Base-by-base conservation (phyloP, 208 protist species). In the Leishmania major region DNA sequence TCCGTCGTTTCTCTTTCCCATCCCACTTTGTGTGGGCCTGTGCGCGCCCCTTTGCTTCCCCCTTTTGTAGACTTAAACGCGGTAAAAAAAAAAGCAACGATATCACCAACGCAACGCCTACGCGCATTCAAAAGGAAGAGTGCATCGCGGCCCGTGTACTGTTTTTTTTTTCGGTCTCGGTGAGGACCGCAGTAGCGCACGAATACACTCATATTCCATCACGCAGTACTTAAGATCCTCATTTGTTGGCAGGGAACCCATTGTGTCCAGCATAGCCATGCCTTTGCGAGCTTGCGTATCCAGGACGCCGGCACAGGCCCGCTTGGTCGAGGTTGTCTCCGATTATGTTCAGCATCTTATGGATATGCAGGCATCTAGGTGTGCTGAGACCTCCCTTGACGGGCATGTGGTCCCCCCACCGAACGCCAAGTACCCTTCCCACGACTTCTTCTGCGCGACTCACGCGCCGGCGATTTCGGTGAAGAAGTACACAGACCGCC, bases 361-460 rank as follows among this genome's bases (percentile, higher is more conserved):
- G 72, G 60, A 81, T 25, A 22, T 81, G n/a, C 86, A 88, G 53
- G 82, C 82, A 25, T 43, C 53, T 13, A 66, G 74, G 75, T 22
- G 35, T 6, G 45, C 55, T 35, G 78, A 84, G 22, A 60, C 66
- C 1, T 4, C 15, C 5, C 10, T 75, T 22, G 70, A 84, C 62
- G 69, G 69, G 43, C 47, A 11, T 53, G 59, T 66, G 75, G 37
- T 77, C 31, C 76, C 80, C 60, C 81, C 72, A 28, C 73, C 79
- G 4, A 81, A 78, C 67, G 60, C 78, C 40, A 77, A 83, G 22
- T 91, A 86, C 80, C 85, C 87, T 25, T 90, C 87, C 0, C 87
- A 84, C 67, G 81, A 90, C 55, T 91, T 89, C 74, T 93, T 93
- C 64, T 90, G 85, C 73, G 85, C 90, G 31, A 82, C 84, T 31